Conservation (phyloP, 495 filamentous ascomycete genomes). For the Penicillium daleae region DNA sequence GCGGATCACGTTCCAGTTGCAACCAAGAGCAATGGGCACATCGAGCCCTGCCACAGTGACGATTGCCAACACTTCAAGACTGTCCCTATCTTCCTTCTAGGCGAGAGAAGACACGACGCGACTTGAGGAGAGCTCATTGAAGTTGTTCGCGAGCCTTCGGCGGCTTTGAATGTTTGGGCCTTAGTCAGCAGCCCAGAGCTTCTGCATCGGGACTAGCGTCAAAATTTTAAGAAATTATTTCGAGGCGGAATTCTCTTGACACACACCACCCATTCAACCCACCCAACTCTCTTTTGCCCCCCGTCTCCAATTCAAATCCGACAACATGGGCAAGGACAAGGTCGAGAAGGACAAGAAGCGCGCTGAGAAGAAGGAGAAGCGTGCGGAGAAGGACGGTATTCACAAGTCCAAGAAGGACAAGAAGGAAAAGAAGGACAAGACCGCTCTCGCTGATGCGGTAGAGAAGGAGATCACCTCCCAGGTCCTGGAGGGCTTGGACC, state of each 20-base stretch:
- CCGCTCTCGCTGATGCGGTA: conserved; percentile 60
- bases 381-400: conserved; percentile 74
- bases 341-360: conserved; percentile 71
- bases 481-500: conserved; percentile 55
- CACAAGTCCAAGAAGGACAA: conserved; percentile 65
- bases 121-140: conserved; percentile 1
- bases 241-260: conserved; percentile 37
- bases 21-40: background rate
- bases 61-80: background rate
- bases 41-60: background rate
- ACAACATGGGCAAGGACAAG: conserved; percentile 59
- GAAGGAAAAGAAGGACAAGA: conserved; percentile 75
- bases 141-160: background rate
- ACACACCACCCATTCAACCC: conserved; percentile 31
- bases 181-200: conserved; percentile 40
- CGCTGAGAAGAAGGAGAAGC: conserved; percentile 80
- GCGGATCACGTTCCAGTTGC: background rate
- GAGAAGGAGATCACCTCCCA: conserved; percentile 64
- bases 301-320: conserved; percentile 25
- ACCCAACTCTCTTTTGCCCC: conserved; percentile 23
- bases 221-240: conserved; percentile 52
- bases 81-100: background rate
- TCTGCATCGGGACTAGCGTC: conserved; percentile 43
- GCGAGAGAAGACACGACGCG: conserved; percentile 5
- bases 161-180: conserved; percentile 27